Evolutionary conservation across 116 monocot genomes (phyloP), one percentile per base, ranked within the genome.

Genomic region (Papilionanthe hybrid): DNA sequence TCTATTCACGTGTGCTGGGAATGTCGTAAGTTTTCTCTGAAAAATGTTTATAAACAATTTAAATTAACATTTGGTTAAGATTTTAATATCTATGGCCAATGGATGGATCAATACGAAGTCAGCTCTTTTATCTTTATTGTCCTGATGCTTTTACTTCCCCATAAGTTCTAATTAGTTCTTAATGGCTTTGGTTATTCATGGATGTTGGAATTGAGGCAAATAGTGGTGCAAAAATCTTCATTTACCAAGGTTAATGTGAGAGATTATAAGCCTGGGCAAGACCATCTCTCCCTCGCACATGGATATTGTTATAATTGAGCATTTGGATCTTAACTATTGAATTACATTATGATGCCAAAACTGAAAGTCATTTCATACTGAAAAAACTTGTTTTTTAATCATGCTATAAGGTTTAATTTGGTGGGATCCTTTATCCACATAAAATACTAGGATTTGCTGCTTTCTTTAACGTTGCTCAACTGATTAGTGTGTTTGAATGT

Each of bases 1-100:
- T 97, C 87, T 94, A 97, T 77, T 94, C 97, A 48, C 92, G 97
- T 53, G 92, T 97, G 15, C 78, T 97, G 75, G 97, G 97, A 55
- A 97, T 97, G 97, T 89, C 81, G 97, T 97, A 87, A 91, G 94
- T 91, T 84, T 37, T 25, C 57, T 49, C 12, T 29, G 17, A 69
- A 17, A 17, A 63, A 63, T 23, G 8, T 63, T 25, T 25, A 37
- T 69, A 41, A 69, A 32, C 37, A 18, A 15, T 69, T 69, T 13
- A 69, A 37, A 5, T 37, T 5, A 37, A 69, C 18, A 69, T 17
- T 69, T 5, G 17, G 13, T 9, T 69, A 37, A 68, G 5, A 69
- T 32, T 15, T 32, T 9, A 65, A 10, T 69, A 32, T 69, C 15
- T 37, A 17, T 69, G 32, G 37, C 29, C 15, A 32, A 69, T 69